Percentiles rank a stretch among this genome's conserved stretches.
Conservation (phyloP, 352 stramenopile species). For the Phytophthora vignae region DNA sequence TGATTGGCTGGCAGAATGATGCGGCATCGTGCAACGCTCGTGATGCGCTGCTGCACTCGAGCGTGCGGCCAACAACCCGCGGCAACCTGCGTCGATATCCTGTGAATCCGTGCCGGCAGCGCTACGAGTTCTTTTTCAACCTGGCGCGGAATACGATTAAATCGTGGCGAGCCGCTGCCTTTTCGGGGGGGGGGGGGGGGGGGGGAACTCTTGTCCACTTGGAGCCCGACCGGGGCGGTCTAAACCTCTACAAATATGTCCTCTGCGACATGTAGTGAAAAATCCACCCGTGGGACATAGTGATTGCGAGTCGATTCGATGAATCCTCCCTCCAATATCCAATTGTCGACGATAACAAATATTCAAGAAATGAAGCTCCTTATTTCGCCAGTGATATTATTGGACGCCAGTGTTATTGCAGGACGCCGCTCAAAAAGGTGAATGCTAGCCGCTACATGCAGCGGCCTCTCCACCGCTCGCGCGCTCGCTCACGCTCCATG, state of each 20-base stretch:
- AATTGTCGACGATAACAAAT: not conserved
- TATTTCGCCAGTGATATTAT: not conserved
- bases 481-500: not conserved
- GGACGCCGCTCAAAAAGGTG: no score
- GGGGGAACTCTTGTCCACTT: not conserved
- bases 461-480: not conserved
- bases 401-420: not conserved
- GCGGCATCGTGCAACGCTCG: constrained; percentile 3
- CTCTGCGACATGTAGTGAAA: constrained; percentile 21
- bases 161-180: not conserved
- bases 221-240: no score
- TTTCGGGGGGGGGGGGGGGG: not conserved
- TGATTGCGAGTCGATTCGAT: constrained; percentile 4
- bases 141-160: not conserved
- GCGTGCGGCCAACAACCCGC: not conserved
- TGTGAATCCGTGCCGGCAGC: not conserved
- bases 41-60: not conserved
- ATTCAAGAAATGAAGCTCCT: constrained; percentile 1
- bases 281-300: constrained; percentile 6
- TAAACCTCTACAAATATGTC: constrained; percentile 19
- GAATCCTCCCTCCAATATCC: not conserved
- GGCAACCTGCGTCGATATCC: not conserved
- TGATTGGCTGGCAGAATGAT: not conserved
- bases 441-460: not conserved
- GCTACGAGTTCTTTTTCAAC: not conserved